Percentiles rank a stretch among this genome's conserved stretches.
phyloP scores from a whole-genome alignment of 352 stramenopile species.

The Phytophthora colocasiae region DNA sequence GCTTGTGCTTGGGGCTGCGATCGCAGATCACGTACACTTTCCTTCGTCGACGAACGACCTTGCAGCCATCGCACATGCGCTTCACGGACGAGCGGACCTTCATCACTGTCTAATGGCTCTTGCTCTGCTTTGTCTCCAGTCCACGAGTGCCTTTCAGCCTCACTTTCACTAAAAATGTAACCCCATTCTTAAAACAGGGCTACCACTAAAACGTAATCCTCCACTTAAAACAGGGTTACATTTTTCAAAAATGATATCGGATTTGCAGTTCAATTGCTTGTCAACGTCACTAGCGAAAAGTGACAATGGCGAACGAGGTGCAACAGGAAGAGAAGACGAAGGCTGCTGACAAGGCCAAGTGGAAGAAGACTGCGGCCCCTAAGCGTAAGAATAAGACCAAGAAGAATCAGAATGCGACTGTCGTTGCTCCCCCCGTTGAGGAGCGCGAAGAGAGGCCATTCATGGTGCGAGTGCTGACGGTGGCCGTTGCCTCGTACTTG shows the following conservation, averaged over 20 bases:
- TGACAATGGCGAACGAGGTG: constrained; percentile 4
- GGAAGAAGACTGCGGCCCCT: constrained; percentile 18
- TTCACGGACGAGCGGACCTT: constrained; percentile 93
- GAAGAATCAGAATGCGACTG: constrained; percentile 14
- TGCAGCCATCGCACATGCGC: constrained; percentile 93
- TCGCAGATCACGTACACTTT: constrained; percentile 94
- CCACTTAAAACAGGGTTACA: too few species aligned
- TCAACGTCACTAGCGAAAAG: constrained; percentile 5
- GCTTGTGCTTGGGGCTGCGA: constrained; percentile 93
- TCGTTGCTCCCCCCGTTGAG: background rate
- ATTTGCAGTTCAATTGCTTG: constrained; percentile 10
- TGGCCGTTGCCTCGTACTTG: constrained; percentile 71
- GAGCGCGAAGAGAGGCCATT: constrained; percentile 45
- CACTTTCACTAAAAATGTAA: constrained; percentile 6
- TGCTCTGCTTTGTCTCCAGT: constrained; percentile 22
- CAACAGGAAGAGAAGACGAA: background rate
- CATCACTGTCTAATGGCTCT: constrained; percentile 57
- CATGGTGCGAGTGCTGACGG: constrained; percentile 62
- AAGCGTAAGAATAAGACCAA: constrained; percentile 19
- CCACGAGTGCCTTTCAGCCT: constrained; percentile 31
- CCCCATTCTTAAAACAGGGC: too few species aligned
- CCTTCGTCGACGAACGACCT: constrained; percentile 85
- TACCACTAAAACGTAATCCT: too few species aligned
- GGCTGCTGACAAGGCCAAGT: constrained; percentile 6
- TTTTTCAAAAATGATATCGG: constrained; percentile 6